These are phyloP conservation scores for Hymenoscyphus fraxineus DNA, from an alignment of 2,329 filamentous ascomycete genomes.

Conservation along the genomic window DNA sequence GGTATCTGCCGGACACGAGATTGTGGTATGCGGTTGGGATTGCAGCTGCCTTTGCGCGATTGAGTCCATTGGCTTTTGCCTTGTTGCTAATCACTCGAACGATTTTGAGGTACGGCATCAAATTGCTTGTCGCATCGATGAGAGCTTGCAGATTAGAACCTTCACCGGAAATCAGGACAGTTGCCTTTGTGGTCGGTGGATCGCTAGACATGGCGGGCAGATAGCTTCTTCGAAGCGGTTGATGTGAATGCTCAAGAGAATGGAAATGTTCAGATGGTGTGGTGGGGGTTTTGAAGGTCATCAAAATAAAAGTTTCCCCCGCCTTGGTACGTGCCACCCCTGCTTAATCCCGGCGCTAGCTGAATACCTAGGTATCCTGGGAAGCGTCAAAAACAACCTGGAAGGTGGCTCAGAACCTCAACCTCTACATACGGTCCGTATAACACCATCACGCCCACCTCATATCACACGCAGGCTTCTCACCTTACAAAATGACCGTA, in stretches of 20 bases:
- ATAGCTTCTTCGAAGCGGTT: neutral
- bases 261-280: neutral
- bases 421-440: no score
- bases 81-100: conserved; percentile 64
- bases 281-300: neutral
- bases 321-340: neutral
- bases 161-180: conserved; percentile 62
- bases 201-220: conserved; percentile 15
- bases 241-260: neutral
- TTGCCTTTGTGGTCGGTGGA: conserved; percentile 39
- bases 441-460: conserved; percentile 1
- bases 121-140: conserved; percentile 39
- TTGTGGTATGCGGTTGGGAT: conserved; percentile 67
- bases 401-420: neutral
- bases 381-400: neutral
- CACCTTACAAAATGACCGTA: conserved; percentile 45
- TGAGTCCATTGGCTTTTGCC: conserved; percentile 60
- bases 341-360: neutral
- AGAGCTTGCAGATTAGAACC: conserved; percentile 71
- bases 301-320: neutral
- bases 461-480: neutral
- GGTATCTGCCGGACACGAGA: conserved; percentile 50
- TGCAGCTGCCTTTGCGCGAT: conserved; percentile 52
- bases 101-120: conserved; percentile 47
- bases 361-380: neutral